These are phyloP conservation scores for Plasmodium knowlesi DNA, from an alignment of 169 alveolate genomes.

Conservation along the genomic window DNA sequence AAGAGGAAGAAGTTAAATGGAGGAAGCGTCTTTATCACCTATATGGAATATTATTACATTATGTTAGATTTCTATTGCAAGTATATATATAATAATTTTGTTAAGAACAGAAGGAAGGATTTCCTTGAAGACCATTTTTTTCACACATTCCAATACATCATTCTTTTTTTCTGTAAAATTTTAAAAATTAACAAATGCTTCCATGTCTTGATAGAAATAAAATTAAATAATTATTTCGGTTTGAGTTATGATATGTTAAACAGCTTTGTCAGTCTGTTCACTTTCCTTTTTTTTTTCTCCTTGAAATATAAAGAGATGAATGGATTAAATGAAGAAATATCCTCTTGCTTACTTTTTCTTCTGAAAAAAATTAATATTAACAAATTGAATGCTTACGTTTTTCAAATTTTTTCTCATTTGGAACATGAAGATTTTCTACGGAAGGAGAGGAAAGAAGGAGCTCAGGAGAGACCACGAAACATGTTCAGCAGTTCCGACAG, in stretches of 20 bases:
- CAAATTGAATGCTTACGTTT: slow-evolving; percentile 49
- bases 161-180: slow-evolving; percentile 47
- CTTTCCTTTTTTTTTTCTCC: slow-evolving; percentile 36
- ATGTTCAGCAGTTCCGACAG: background rate
- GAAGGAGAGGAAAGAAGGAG: background rate
- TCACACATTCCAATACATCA: slow-evolving; percentile 14
- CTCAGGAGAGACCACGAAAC: background rate
- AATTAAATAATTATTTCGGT: slow-evolving; percentile 34
- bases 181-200: slow-evolving; percentile 64
- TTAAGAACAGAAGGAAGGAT: background rate
- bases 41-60: slow-evolving; percentile 54
- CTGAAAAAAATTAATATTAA: slow-evolving; percentile 40
- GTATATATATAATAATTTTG: slow-evolving; percentile 31
- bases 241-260: slow-evolving; percentile 26
- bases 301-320: slow-evolving; percentile 8
- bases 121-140: background rate
- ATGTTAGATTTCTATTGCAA: slow-evolving; percentile 36
- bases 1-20: slow-evolving; percentile 21
- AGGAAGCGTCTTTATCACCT: slow-evolving; percentile 16
- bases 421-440: slow-evolving; percentile 26
- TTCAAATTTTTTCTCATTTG: slow-evolving; percentile 41
- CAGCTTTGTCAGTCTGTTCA: slow-evolving; percentile 47
- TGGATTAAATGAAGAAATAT: background rate
- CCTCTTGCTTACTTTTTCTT: slow-evolving; percentile 9
- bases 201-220: slow-evolving; percentile 45